Evolutionary conservation across 345 rosid genomes (phyloP).

Genomic region (Rhodomyrtus tomentosa): DNA sequence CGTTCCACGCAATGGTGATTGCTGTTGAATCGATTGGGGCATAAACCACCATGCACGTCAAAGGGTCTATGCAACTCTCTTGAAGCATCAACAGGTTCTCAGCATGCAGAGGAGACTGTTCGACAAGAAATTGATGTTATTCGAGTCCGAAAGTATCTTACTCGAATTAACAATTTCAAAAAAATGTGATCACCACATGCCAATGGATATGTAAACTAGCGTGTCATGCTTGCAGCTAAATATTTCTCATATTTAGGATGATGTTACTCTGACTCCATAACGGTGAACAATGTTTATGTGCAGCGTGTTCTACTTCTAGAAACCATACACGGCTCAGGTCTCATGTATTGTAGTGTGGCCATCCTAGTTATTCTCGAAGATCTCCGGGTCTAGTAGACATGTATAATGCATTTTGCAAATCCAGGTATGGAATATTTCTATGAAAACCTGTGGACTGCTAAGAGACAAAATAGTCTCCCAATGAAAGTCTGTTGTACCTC

Average conservation of each 20-base stretch:
- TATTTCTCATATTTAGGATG: neutral
- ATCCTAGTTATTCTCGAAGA: neutral
- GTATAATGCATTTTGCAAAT: neutral
- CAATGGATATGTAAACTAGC: neutral
- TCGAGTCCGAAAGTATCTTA: neutral
- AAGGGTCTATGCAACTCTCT: conserved; percentile 38
- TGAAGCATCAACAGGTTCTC: conserved; percentile 41
- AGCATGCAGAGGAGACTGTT: neutral
- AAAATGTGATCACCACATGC: neutral
- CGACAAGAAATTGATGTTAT: neutral
- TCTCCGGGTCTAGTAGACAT: neutral
- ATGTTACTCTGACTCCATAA: neutral
- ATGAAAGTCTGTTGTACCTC: neutral
- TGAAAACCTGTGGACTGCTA: neutral
- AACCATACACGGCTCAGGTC: too few species aligned
- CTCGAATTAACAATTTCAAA: neutral
- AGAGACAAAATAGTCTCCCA: neutral
- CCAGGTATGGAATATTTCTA: neutral
- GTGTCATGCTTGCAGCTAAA: neutral
- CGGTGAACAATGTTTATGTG: neutral
- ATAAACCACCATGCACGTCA: too few species aligned
- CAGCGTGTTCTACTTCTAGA: neutral
- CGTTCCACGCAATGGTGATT: too few species aligned
- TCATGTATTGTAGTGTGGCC: neutral
- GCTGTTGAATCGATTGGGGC: too few species aligned